Evolutionary conservation across 208 protist genomes (phyloP), one percentile per base, ranked within the genome.

Genomic region (Trypanosoma melophagium): DNA sequence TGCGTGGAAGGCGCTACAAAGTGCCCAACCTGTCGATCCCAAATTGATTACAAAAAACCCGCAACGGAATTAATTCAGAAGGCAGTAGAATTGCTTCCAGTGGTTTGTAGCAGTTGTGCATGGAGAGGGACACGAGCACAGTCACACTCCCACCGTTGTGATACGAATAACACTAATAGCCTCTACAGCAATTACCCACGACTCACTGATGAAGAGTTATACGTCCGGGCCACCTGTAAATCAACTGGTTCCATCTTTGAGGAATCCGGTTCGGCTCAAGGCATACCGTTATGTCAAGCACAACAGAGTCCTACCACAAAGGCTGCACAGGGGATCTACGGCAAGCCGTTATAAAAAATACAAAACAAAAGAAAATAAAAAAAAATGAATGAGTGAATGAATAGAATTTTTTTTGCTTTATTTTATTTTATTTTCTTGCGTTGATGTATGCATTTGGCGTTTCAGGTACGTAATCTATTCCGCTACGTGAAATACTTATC

Each of bases 101-200:
- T 93, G 28, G 60, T 87, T 66, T 93, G 87, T 76, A 77, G 77
- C 14, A 86, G 80, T 63, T 93, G 87, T 59, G 84, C 84, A 7
- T 93, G 87, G 87, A 57, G 74, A 22, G 87, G 87, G 41, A 79
- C 80, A 51, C 79, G 87, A 19, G 75, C 80, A 53, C 71, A 71
- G 2, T 75, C 83, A 0, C 56, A 77, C 45, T 38, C 50, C 7
- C 87, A 93, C 65, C 81, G 78, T 22, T 93, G 87, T 59, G 77
- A 77, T 31, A 74, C 61, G 21, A 49, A 63, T 21, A 68, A 84
- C 19, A 86, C 74, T 5, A 76, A 93, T 57, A 83, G 80, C 8
- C 45, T 47, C 21, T 89, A 87, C 70, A 66, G 41, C 53, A 71
- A 55, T 19, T 85, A 86, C 25, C 71, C 70, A 21, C 74, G 73